phyloP scores from a whole-genome alignment of 768 basidiomycete species.

The Astraeus odoratus region DNA sequence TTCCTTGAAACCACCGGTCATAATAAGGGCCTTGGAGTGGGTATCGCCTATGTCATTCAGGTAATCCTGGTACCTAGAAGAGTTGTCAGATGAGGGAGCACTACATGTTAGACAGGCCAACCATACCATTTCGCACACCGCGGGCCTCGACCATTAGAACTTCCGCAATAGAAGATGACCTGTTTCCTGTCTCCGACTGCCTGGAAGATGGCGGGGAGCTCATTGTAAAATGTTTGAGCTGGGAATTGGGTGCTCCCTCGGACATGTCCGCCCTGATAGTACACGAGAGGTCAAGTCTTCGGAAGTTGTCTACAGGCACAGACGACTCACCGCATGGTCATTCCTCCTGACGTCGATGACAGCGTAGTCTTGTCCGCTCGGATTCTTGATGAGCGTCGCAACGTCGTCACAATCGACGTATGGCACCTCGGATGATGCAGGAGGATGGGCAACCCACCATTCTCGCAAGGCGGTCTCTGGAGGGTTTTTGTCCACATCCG shows the following conservation, averaged over 20 bases:
- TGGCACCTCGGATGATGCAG: conserved; percentile 24
- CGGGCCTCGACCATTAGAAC: conserved; percentile 45
- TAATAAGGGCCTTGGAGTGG: conserved; percentile 33
- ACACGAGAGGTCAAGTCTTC: neutral
- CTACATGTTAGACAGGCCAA: neutral
- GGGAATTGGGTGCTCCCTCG: conserved; percentile 41
- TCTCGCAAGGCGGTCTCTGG: conserved; percentile 24
- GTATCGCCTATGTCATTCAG: conserved; percentile 27
- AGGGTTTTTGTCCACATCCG: conserved; percentile 21
- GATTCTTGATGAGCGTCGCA: conserved; percentile 22
- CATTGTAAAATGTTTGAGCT: conserved; percentile 46
- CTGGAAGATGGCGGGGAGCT: conserved; percentile 35
- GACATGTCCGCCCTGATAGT: conserved; percentile 45
- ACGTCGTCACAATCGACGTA: conserved; percentile 32
- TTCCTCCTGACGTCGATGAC: conserved; percentile 46
- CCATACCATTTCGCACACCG: conserved; percentile 50
- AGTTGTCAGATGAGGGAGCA: neutral
- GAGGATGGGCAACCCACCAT: conserved; percentile 54
- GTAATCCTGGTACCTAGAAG: conserved; percentile 44
- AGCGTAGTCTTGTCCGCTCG: conserved; percentile 23
- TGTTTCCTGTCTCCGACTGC: conserved; percentile 31
- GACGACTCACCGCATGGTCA: conserved; percentile 36
- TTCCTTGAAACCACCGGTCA: conserved; percentile 37
- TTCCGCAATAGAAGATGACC: conserved; percentile 51
- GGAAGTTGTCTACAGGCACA: neutral